phyloP scores from a whole-genome alignment of 2,329 filamentous ascomycete genomes.

The Aspergillus piperis region DNA sequence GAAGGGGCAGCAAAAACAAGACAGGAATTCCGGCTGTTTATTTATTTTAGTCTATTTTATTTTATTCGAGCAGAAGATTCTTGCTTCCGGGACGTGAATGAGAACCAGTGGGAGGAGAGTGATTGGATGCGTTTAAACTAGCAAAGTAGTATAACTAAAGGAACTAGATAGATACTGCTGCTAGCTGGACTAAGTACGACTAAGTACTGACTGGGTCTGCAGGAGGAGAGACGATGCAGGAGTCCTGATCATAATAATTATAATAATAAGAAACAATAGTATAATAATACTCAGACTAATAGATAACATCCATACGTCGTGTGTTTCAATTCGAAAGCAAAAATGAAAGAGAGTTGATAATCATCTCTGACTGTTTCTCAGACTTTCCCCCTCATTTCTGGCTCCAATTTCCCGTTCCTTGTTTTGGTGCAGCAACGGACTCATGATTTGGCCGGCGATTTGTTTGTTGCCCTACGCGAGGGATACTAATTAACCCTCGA shows the following conservation, averaged over 20 bases:
- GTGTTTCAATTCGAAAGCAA: no score
- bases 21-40: slow-evolving; percentile 3
- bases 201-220: no score
- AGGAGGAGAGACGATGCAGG: no score
- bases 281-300: no score
- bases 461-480: slow-evolving; percentile 5
- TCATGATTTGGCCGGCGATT: slow-evolving; percentile 1
- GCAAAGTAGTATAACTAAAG: no score
- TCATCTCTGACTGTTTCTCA: neutral
- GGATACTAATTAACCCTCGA: neutral
- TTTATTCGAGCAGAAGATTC: neutral
- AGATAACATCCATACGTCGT: no score
- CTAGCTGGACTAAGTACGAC: no score
- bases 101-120: neutral
- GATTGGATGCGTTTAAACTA: neutral
- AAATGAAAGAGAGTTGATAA: neutral
- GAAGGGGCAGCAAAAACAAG: neutral
- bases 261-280: no score
- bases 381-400: no score
- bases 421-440: neutral
- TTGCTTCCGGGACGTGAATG: neutral
- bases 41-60: neutral
- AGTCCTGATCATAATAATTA: no score
- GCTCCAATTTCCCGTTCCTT: neutral
- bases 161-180: no score